Evolutionary conservation across 2,329 filamentous ascomycete species (phyloP), one percentile per base, ranked within the genome.

Genomic region (Lecanicillium sp.): DNA sequence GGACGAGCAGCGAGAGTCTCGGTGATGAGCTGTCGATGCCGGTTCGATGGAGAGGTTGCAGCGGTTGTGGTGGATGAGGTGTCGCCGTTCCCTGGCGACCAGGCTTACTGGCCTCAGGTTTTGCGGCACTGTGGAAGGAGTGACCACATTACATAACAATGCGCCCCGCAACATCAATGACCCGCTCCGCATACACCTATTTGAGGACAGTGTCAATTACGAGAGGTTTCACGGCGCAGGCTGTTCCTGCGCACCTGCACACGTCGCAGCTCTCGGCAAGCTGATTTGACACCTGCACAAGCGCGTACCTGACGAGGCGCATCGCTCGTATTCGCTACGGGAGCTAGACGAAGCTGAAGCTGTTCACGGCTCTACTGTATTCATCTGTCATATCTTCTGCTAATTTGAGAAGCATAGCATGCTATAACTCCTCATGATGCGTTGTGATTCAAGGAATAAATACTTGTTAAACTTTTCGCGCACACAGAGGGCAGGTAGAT

Each of bases 51-150:
- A 40, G 18, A 12, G n/a, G 29, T 31, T 40, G 43, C 25, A 20
- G 37, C 18, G 39, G 38, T 44, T 47, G 44, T 45, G 45, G 46
- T 48, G 43, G 43, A 44, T 54, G 53, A 63, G 58, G 57, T 60
- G 58, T 62, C 56, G 22, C 22, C 11, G 52, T 49, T 57, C 53
- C 54, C 52, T 57, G 53, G 55, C 54, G 57, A 56, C 53, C 52
- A 48, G 46, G 51, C 54, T 59, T 53, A 53, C 57, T 61, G 58
- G 57, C 52, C 51, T 53, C 58, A 62, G 58, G 61, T 61, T 65
- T 64, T 65, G 62, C 60, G 56, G 55, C 49, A 54, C 50, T 51
- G 39, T 43, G 49, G 51, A 48, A 55, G 50, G 50, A 50, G 45
- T 41, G 35, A 38, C 35, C 30, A 33, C 37, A 43, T 59, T 58